Conservation (phyloP, 75 land plant genomes). For the Pinus taeda region DNA sequence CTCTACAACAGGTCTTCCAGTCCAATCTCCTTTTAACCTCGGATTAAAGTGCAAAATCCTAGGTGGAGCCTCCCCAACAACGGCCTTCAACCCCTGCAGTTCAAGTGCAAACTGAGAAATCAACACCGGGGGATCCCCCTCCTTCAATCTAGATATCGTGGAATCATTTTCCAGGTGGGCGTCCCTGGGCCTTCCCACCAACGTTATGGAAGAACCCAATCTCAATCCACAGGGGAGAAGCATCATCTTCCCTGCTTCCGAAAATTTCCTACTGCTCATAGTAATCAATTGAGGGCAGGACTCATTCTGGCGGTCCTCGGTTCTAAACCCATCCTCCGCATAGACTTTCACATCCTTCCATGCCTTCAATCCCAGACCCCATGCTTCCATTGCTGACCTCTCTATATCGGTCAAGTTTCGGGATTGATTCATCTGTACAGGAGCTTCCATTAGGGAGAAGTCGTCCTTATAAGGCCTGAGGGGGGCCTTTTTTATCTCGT, state of each 20-base stretch:
- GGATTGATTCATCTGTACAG: background rate
- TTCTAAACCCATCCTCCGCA: slow-evolving; percentile 8
- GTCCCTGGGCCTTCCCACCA: slow-evolving; percentile 60
- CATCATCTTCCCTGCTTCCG: slow-evolving; percentile 31
- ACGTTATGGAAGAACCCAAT: slow-evolving; percentile 72
- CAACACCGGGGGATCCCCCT: slow-evolving; percentile 43
- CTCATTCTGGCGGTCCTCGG: slow-evolving; percentile 6
- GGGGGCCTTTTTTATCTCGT: background rate
- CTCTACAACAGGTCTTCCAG: slow-evolving; percentile 87
- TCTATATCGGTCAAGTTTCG: slow-evolving; percentile 28
- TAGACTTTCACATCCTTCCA: slow-evolving; percentile 49
- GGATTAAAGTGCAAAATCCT: slow-evolving; percentile 89
- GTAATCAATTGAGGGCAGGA: slow-evolving; percentile 62
- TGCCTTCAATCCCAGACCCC: slow-evolving; percentile 37
- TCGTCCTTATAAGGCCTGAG: background rate
- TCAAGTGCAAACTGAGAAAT: slow-evolving; percentile 92
- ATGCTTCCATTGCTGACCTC: slow-evolving; percentile 43
- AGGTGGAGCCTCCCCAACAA: slow-evolving; percentile 89
- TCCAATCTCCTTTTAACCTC: slow-evolving; percentile 93
- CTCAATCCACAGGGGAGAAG: slow-evolving; percentile 87
- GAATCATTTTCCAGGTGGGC: slow-evolving; percentile 73
- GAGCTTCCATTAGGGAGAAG: background rate
- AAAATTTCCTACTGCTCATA: slow-evolving; percentile 32
- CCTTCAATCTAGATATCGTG: slow-evolving; percentile 46
- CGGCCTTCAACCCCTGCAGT: slow-evolving; percentile 74